Evolutionary conservation across 2,329 filamentous ascomycete species (phyloP).

Genomic region (Bipolaris bicolor): DNA sequence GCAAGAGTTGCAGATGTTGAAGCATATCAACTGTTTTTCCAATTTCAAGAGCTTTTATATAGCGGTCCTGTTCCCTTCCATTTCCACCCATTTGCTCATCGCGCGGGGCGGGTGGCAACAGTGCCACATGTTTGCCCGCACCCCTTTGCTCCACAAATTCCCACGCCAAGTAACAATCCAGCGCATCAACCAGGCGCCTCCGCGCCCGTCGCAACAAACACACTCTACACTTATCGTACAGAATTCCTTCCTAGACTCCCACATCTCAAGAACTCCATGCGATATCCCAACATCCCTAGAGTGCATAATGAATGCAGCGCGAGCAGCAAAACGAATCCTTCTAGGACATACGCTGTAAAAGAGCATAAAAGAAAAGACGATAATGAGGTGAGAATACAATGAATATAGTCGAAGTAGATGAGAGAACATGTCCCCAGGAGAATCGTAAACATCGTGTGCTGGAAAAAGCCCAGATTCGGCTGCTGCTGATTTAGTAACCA

Average conservation of each 20-base stretch:
- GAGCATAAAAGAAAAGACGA: slow-evolving; percentile 21
- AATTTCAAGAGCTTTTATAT: slow-evolving; percentile 41
- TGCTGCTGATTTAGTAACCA: slow-evolving; percentile 15
- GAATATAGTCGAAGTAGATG: slow-evolving; percentile 32
- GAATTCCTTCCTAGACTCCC: slow-evolving; percentile 33
- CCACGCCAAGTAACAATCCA: slow-evolving; percentile 39
- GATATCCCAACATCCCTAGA: slow-evolving; percentile 33
- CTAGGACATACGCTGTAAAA: slow-evolving; percentile 35
- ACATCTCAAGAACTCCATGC: slow-evolving; percentile 38
- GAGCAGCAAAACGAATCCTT: slow-evolving; percentile 38
- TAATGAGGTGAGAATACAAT: slow-evolving; percentile 23
- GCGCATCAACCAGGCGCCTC: slow-evolving; percentile 32
- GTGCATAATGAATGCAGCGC: slow-evolving; percentile 39
- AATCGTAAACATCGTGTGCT: slow-evolving; percentile 41
- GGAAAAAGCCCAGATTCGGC: slow-evolving; percentile 15
- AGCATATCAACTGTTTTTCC: slow-evolving; percentile 40
- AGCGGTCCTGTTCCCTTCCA: slow-evolving; percentile 23
- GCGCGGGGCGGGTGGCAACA: slow-evolving; percentile 14
- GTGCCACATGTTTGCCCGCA: slow-evolving; percentile 18
- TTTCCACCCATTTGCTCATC: slow-evolving; percentile 16
- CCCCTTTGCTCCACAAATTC: slow-evolving; percentile 9
- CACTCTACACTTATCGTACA: slow-evolving; percentile 41
- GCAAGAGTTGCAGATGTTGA: not conserved
- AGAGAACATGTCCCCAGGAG: slow-evolving; percentile 33
- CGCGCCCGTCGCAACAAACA: slow-evolving; percentile 28